phyloP scores from a whole-genome alignment of 2,329 filamentous ascomycete genomes.

The Fusarium sp. region DNA sequence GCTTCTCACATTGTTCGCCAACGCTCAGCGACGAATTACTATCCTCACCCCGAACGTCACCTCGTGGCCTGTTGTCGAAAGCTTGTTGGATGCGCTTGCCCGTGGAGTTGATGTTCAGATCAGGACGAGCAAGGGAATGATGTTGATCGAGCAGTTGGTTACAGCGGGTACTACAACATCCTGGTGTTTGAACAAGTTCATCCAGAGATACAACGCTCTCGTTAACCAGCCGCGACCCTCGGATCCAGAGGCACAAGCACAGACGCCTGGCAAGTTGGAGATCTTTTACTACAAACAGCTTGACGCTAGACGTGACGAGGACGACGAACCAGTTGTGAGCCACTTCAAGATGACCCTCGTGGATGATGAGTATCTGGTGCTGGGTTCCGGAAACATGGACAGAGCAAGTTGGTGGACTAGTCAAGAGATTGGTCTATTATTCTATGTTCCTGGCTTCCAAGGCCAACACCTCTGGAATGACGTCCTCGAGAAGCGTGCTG shows the following conservation, averaged over 20 bases:
- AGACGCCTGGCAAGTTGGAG: conserved; percentile 61
- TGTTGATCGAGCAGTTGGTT: conserved; percentile 83
- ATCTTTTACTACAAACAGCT: conserved; percentile 69
- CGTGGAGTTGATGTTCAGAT: conserved; percentile 77
- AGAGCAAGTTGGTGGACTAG: conserved; percentile 88
- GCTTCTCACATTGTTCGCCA: conserved; percentile 69
- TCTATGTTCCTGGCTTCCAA: conserved; percentile 58
- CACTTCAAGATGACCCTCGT: conserved; percentile 84
- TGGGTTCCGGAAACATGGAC: conserved; percentile 88
- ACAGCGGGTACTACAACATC: conserved; percentile 81
- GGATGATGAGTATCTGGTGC: conserved; percentile 73
- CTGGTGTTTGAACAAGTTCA: conserved; percentile 69
- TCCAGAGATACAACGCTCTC: conserved; percentile 63
- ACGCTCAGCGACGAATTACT: conserved; percentile 69
- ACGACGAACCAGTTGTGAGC: conserved; percentile 74
- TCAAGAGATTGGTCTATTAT: conserved; percentile 80
- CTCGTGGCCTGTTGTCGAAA: conserved; percentile 70
- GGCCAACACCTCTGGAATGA: conserved; percentile 55
- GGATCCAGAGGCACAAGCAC: conserved; percentile 58
- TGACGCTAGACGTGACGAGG: conserved; percentile 44
- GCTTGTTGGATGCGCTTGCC: conserved; percentile 68
- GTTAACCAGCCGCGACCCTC: conserved; percentile 29
- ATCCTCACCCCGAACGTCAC: conserved; percentile 86
- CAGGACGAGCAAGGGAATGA: conserved; percentile 75
- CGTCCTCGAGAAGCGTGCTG: conserved; percentile 53